phyloP scores from a whole-genome alignment of 2,329 filamentous ascomycete genomes.

The Aspergillus hortae region DNA sequence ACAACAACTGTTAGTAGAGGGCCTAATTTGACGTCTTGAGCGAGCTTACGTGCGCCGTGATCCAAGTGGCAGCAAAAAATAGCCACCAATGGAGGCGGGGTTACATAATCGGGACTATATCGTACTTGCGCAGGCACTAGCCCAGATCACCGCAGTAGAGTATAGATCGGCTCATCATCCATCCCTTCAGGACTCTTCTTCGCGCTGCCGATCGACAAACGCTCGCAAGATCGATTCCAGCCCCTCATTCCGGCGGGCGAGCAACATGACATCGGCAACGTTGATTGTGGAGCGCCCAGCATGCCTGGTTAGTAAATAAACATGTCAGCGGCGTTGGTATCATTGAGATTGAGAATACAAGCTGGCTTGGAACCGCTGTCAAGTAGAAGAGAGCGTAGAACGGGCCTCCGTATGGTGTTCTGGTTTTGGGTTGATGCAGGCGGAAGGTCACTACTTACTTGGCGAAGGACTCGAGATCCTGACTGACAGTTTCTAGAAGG shows the following conservation, averaged over 20 bases:
- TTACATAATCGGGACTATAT: not conserved
- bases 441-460: constrained; percentile 36
- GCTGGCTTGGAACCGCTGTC: too few species aligned
- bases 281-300: constrained; percentile 76
- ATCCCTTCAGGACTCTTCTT: constrained; percentile 19
- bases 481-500: constrained; percentile 48
- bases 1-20: too few species aligned
- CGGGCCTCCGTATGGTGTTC: too few species aligned
- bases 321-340: not conserved
- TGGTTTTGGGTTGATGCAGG: not conserved
- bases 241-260: constrained; percentile 82
- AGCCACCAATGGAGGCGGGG: constrained; percentile 10
- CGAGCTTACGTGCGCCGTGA: not conserved
- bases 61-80: constrained; percentile 1
- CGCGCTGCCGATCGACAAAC: constrained; percentile 32
- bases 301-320: constrained; percentile 57
- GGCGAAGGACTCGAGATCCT: constrained; percentile 63
- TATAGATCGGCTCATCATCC: not conserved
- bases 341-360: not conserved
- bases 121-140: not conserved
- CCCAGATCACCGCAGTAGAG: not conserved
- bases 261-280: constrained; percentile 80
- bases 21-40: too few species aligned
- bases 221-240: constrained; percentile 66
- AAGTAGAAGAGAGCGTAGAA: too few species aligned